Conservation (phyloP, 495 filamentous ascomycete species). For the Annulohypoxylon stygium region DNA sequence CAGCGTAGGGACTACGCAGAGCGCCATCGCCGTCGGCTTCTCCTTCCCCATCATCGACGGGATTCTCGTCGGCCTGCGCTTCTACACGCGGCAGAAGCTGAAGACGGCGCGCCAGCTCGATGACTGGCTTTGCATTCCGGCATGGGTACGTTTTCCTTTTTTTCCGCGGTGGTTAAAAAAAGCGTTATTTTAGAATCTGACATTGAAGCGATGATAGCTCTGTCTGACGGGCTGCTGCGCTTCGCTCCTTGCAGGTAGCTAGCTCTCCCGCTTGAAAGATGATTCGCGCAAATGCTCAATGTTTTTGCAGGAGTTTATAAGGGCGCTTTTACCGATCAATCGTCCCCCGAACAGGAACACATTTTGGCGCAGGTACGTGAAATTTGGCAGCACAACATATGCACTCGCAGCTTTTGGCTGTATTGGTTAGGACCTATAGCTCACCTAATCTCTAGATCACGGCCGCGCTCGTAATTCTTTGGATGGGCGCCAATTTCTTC, state of each 20-base stretch:
- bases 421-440: neutral
- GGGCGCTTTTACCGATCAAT: neutral
- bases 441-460: neutral
- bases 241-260: neutral
- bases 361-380: constrained; percentile 1
- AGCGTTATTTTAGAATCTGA: neutral
- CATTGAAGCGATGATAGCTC: neutral
- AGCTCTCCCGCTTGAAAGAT: neutral
- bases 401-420: neutral
- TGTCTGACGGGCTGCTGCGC: constrained; percentile 3
- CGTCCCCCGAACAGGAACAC: neutral
- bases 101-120: constrained; percentile 5
- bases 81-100: constrained; percentile 7
- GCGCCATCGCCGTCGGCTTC: neutral
- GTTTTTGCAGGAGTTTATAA: neutral
- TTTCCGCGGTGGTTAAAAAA: neutral
- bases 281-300: neutral
- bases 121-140: constrained; percentile 8
- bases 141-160: neutral
- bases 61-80: neutral
- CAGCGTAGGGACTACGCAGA: constrained; percentile 1
- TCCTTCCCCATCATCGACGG: constrained; percentile 2
- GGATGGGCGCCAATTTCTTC: constrained; percentile 3
- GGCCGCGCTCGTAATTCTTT: neutral
- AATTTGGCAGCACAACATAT: neutral